Percentiles rank a stretch among this genome's conserved stretches.
Conservation (phyloP, 2,329 filamentous ascomycete species). For the Cercospora sesami region DNA sequence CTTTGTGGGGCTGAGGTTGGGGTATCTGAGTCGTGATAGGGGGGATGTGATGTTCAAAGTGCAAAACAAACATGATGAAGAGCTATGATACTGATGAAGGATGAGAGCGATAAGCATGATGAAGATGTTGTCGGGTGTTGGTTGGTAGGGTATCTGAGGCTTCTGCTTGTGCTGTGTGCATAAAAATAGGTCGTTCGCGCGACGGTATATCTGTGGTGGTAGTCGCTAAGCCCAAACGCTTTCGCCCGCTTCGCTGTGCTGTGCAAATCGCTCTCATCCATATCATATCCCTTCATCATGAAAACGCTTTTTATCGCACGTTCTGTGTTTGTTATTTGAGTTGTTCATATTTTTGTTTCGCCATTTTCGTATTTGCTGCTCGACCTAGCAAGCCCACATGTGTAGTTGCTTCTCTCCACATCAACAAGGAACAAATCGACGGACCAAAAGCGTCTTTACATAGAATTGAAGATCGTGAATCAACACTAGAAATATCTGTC, state of each 20-base stretch:
- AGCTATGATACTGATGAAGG: neutral
- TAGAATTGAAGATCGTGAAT: conserved; percentile 4
- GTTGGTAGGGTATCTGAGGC: neutral
- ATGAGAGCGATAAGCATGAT: conserved; percentile 1
- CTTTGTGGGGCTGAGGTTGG: neutral
- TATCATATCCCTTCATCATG: neutral
- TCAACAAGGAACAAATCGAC: conserved; percentile 1
- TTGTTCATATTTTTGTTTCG: neutral
- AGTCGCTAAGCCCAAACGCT: neutral
- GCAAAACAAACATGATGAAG: neutral
- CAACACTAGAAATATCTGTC: neutral
- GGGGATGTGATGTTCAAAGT: no score
- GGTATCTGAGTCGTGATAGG: neutral
- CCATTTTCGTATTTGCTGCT: neutral
- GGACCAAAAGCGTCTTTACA: conserved; percentile 3
- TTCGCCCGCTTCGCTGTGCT: neutral
- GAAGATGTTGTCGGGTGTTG: neutral
- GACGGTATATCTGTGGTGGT: neutral
- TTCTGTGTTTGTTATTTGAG: neutral
- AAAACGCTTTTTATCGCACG: neutral
- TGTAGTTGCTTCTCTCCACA: neutral
- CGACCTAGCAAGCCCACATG: neutral
- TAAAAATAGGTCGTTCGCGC: neutral
- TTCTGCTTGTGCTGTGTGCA: neutral
- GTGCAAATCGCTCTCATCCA: neutral